Conservation (phyloP, 352 stramenopile genomes). For the Globisporangium perplexum region DNA sequence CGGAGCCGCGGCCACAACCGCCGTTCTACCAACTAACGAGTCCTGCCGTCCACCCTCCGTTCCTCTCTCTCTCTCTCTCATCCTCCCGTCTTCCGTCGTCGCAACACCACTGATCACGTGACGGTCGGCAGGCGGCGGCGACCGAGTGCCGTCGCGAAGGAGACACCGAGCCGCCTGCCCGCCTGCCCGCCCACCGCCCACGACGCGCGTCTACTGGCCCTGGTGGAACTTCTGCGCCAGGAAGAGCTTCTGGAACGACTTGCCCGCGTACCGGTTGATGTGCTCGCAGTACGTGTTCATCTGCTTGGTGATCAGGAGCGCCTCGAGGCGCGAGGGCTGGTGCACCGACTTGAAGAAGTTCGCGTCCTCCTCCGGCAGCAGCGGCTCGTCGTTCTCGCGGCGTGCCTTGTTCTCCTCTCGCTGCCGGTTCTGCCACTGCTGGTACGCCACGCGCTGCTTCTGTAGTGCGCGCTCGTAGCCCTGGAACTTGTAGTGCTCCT, state of each 20-base stretch:
- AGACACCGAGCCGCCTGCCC: background rate
- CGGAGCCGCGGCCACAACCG: background rate
- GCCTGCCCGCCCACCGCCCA: too few species aligned
- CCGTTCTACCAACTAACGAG: constrained; percentile 1
- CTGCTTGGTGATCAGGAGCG: constrained; percentile 89
- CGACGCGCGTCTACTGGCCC: constrained; percentile 30
- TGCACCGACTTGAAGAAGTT: constrained; percentile 86
- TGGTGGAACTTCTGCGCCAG: constrained; percentile 87
- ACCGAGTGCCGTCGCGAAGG: background rate
- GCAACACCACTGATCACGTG: background rate
- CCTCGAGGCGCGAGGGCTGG: constrained; percentile 83
- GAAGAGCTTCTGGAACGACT: constrained; percentile 91
- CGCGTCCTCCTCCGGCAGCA: constrained; percentile 77
- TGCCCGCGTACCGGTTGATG: constrained; percentile 89
- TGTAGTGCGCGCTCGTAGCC: constrained; percentile 83
- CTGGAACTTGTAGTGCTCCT: constrained; percentile 94
- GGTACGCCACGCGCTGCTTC: constrained; percentile 78
- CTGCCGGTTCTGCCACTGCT: constrained; percentile 84
- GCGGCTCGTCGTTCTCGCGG: constrained; percentile 70
- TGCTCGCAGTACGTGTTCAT: constrained; percentile 92
- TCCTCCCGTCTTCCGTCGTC: background rate
- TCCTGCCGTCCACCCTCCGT: background rate
- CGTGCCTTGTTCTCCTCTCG: constrained; percentile 86
- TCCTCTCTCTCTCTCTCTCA: background rate
- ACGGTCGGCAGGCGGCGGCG: too few species aligned